A percentile compares a stretch with the other conserved stretches of the same genome.
Conservation (phyloP, 306 rosid genomes). For the Herpetospermum pedunculosum region DNA sequence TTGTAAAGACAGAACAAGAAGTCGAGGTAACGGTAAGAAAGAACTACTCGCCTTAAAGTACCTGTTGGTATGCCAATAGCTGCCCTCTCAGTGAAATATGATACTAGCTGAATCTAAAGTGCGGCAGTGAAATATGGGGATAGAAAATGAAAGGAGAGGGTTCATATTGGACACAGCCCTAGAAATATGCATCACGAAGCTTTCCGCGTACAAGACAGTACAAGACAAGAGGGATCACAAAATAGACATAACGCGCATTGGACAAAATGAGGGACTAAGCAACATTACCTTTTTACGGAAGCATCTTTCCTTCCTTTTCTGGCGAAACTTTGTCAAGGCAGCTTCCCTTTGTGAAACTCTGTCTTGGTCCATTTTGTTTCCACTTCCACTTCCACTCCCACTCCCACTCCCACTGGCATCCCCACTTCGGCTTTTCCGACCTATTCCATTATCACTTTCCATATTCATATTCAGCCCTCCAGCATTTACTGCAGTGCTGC, state of each 20-base stretch:
- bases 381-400: conserved; percentile 34
- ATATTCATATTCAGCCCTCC: conserved; percentile 43
- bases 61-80: background rate
- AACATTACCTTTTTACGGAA: conserved; percentile 55
- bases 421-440: conserved; percentile 51
- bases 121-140: background rate
- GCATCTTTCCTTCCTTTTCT: conserved; percentile 68
- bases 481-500: conserved; percentile 37
- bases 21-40: background rate
- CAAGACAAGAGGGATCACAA: background rate
- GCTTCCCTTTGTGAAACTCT: conserved; percentile 62
- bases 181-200: background rate
- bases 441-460: conserved; percentile 38
- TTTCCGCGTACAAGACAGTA: background rate
- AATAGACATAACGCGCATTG: background rate
- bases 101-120: background rate
- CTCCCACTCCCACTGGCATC: conserved; percentile 60
- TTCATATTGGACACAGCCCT: background rate
- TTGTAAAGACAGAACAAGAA: background rate
- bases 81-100: background rate
- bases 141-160: background rate
- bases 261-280: background rate
- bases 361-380: conserved; percentile 36
- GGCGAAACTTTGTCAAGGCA: conserved; percentile 66
- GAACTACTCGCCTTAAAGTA: background rate